These are phyloP conservation scores for Aspergillus nomiae DNA, from an alignment of 2,329 filamentous ascomycete species.

Conservation along the genomic window DNA sequence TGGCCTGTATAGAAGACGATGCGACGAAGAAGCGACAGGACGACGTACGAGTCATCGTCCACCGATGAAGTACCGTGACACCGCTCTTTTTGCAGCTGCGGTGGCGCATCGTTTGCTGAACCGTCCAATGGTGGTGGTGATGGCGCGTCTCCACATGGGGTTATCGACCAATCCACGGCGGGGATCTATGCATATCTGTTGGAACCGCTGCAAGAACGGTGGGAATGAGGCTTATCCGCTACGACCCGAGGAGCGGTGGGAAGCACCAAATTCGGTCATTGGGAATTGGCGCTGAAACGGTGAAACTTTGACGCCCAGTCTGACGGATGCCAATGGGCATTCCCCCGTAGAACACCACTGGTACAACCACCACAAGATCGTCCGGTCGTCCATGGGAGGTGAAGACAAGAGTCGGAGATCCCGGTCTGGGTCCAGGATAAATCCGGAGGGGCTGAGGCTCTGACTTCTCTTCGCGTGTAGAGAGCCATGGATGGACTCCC, in stretches of 20 bases:
- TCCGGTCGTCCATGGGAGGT: neutral
- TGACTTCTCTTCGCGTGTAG: neutral
- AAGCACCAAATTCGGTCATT: neutral
- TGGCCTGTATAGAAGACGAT: neutral
- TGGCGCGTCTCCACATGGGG: neutral
- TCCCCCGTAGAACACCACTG: neutral
- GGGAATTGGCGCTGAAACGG: too few species aligned
- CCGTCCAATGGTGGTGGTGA: neutral
- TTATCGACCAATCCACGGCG: constrained; percentile 4
- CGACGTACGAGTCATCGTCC: neutral
- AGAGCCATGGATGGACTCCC: neutral
- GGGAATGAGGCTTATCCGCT: constrained; percentile 4
- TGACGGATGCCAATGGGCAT: neutral
- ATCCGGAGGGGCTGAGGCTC: neutral
- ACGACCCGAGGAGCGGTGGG: neutral
- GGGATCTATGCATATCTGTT: neutral
- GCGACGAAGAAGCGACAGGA: neutral
- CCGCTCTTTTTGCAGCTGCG: constrained; percentile 16
- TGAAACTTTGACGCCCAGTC: neutral
- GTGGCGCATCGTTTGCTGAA: constrained; percentile 3
- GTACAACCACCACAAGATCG: neutral
- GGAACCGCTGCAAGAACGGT: neutral
- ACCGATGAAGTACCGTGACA: constrained; percentile 9
- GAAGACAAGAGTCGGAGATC: neutral
- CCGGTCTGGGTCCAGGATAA: neutral